phyloP scores from a whole-genome alignment of 169 alveolate species.

The Cryptosporidium sp. region DNA sequence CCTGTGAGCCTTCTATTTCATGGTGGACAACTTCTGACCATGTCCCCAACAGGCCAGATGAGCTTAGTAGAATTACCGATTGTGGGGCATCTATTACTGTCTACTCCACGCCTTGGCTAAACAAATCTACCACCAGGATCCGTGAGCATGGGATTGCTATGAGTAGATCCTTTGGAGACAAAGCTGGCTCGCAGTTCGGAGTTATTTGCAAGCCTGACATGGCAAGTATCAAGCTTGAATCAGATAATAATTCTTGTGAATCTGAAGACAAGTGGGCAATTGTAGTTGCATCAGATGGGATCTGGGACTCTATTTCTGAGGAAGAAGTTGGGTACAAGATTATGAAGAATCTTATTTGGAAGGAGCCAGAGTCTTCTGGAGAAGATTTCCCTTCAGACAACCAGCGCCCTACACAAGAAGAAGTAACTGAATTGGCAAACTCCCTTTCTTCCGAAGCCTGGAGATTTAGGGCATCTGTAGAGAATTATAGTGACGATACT shows the following conservation, averaged over 20 bases:
- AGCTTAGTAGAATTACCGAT: conserved; percentile 49
- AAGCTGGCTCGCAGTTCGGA: conserved; percentile 88
- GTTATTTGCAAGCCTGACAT: conserved; percentile 84
- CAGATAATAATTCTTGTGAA: background rate
- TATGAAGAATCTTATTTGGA: conserved; percentile 45
- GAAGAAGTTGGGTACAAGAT: conserved; percentile 71
- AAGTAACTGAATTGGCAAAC: conserved; percentile 15
- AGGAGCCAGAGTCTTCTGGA: background rate
- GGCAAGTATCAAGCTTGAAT: conserved; percentile 78
- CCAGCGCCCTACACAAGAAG: conserved; percentile 36
- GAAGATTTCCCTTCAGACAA: background rate
- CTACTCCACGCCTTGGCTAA: conserved; percentile 71
- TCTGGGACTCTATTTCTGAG: conserved; percentile 71
- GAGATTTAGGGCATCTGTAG: conserved; percentile 69
- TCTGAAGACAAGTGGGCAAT: conserved; percentile 38
- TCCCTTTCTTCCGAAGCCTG: conserved; percentile 39
- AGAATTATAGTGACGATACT: conserved; percentile 69
- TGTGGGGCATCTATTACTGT: conserved; percentile 67
- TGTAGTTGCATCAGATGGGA: conserved; percentile 72
- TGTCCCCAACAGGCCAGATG: conserved; percentile 66
- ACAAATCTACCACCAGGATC: conserved; percentile 57
- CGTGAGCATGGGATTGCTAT: conserved; percentile 90
- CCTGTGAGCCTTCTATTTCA: conserved; percentile 23
- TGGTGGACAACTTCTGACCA: conserved; percentile 77
- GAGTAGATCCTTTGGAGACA: conserved; percentile 91